Percentiles rank a stretch among this genome's conserved stretches.
phyloP scores from a whole-genome alignment of 768 basidiomycete species.

The Russula compacta region DNA sequence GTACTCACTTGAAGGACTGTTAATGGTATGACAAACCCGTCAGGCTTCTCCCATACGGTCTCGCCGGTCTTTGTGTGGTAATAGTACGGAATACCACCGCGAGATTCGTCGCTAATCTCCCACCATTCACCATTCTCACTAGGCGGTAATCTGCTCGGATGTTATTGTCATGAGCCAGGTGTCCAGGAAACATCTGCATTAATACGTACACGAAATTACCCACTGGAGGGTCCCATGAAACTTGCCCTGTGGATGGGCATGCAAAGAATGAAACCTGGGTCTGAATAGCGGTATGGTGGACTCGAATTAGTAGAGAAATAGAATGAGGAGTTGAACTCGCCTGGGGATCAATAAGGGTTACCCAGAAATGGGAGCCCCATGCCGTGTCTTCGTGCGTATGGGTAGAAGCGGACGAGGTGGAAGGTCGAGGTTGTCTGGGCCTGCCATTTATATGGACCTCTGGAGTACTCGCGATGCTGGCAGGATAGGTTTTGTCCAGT shows the following conservation, averaged over 20 bases:
- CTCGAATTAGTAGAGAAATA: slow-evolving; percentile 5
- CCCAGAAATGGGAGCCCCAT: slow-evolving; percentile 93
- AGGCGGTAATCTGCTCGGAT: slow-evolving; percentile 57
- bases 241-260: slow-evolving; percentile 85
- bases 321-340: slow-evolving; percentile 34
- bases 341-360: slow-evolving; percentile 85
- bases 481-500: neutral
- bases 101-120: slow-evolving; percentile 80
- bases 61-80: slow-evolving; percentile 89
- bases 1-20: slow-evolving; percentile 68
- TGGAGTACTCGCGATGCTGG: slow-evolving; percentile 15
- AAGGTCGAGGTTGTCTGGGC: slow-evolving; percentile 14
- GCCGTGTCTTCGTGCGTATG: slow-evolving; percentile 23
- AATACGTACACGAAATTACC: slow-evolving; percentile 75
- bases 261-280: slow-evolving; percentile 69
- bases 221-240: slow-evolving; percentile 87
- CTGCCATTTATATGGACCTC: slow-evolving; percentile 26
- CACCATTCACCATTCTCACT: slow-evolving; percentile 89
- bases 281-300: slow-evolving; percentile 41
- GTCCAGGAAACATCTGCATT: slow-evolving; percentile 10
- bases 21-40: slow-evolving; percentile 84
- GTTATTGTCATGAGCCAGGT: slow-evolving; percentile 8
- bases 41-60: slow-evolving; percentile 89
- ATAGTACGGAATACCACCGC: slow-evolving; percentile 83
- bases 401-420: slow-evolving; percentile 5